phyloP scores from a whole-genome alignment of 2,329 filamentous ascomycete species.

The Westerdykella aurantiaca region DNA sequence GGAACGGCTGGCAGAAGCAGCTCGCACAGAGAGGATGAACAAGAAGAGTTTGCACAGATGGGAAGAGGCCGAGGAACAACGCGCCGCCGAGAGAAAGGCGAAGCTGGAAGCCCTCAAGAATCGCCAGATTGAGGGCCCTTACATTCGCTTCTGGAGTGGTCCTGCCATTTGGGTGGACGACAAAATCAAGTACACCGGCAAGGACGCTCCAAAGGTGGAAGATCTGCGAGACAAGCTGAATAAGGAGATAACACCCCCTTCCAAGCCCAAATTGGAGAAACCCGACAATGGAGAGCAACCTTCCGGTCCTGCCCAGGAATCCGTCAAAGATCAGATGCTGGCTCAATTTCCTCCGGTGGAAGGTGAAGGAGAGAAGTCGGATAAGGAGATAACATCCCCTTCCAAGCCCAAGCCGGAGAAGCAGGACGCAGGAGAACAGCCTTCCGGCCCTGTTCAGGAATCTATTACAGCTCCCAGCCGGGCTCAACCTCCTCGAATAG shows the following conservation, averaged over 20 bases:
- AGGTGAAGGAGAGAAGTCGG: conserved; percentile 33
- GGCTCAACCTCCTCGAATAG: not conserved
- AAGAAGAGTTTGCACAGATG: conserved; percentile 85
- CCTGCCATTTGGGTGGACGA: conserved; percentile 74
- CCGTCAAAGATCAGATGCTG: not conserved
- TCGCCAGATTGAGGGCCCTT: conserved; percentile 78
- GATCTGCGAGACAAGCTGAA: conserved; percentile 34
- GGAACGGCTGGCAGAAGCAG: conserved; percentile 76
- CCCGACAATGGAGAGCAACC: not conserved
- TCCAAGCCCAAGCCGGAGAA: conserved; percentile 3
- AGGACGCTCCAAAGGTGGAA: conserved; percentile 33
- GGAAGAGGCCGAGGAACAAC: conserved; percentile 86
- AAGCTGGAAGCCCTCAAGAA: conserved; percentile 85
- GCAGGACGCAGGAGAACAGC: not conserved
- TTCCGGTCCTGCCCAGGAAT: too few species aligned
- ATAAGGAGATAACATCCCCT: conserved; percentile 19
- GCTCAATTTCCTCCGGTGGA: conserved; percentile 12
- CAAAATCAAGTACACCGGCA: conserved; percentile 64
- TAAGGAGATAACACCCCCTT: conserved; percentile 16
- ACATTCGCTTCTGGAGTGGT: conserved; percentile 93
- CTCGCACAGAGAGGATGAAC: conserved; percentile 76
- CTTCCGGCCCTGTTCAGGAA: too few species aligned
- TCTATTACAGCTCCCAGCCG: not conserved
- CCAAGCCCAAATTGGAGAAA: conserved; percentile 3
- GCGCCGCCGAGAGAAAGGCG: conserved; percentile 74